phyloP scores from a whole-genome alignment of 2,329 filamentous ascomycete genomes.

The Fusarium nelsonii region DNA sequence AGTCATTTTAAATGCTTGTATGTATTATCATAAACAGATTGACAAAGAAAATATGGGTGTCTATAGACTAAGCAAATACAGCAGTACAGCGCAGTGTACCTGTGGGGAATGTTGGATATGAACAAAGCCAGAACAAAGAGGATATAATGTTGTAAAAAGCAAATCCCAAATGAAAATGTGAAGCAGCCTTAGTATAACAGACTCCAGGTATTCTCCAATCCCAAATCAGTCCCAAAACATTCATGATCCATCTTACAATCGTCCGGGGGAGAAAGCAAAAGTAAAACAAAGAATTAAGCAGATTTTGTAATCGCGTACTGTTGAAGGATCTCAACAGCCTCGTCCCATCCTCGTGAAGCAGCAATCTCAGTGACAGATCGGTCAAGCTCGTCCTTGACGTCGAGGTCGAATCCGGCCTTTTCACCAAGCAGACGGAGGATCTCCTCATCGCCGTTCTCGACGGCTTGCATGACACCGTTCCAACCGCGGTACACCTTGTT shows the following conservation, averaged over 20 bases:
- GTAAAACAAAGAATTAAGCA: constrained; percentile 2
- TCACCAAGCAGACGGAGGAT: constrained; percentile 66
- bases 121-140: constrained; percentile 35
- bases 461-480: constrained; percentile 74
- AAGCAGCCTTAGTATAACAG: background rate
- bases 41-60: constrained; percentile 40
- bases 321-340: constrained; percentile 63
- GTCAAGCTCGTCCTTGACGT: constrained; percentile 66
- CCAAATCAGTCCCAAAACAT: constrained; percentile 20
- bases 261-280: too few species aligned
- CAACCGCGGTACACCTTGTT: constrained; percentile 76
- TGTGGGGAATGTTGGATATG: constrained; percentile 21
- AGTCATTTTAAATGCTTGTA: background rate
- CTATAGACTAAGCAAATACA: constrained; percentile 14
- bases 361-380: constrained; percentile 69
- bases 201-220: constrained; percentile 39
- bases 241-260: constrained; percentile 44
- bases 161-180: constrained; percentile 20
- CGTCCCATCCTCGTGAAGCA: constrained; percentile 68
- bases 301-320: constrained; percentile 34
- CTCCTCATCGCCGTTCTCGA: constrained; percentile 71
- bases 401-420: constrained; percentile 64
- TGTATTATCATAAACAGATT: constrained; percentile 28
- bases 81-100: constrained; percentile 16
- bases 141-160: constrained; percentile 33